Base-by-base conservation (phyloP, 176 grass and related monocot genomes). In the Elaeis guineensis region DNA sequence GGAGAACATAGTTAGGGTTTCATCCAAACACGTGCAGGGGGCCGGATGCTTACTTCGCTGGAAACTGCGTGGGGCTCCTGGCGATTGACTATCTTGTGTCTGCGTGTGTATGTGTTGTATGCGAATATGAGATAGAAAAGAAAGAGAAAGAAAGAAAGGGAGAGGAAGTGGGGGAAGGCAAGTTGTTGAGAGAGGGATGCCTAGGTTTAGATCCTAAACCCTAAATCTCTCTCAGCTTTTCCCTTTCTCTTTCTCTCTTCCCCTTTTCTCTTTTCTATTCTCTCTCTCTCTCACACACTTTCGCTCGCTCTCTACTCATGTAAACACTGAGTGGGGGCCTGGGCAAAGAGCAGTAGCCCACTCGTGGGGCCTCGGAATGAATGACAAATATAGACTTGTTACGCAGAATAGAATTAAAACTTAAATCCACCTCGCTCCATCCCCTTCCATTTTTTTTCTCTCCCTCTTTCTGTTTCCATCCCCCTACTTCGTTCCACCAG, bases 331-430 rank as follows among this genome's bases (percentile, higher is more conserved):
- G 70, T 69, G 75, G 77, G 67, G 17, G 73, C 35, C 35, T 44
- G 35, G 35, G 9, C 35, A 28, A 52, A 50, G 11, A 51, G 63
- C 62, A 72, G 69, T 39, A 73, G 86, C 61, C 69, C 86, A 58
- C 70, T 75, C 86, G 86, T 89, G 81, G 86, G 86, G 25, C 78
- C 78, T 89, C 17, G 81, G 86, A 81, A 80, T 65, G 70, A 84
- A 53, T 60, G 56, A 72, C 52, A 39, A 59, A 49, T 48, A 53
- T 59, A 52, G 25, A 54, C 21, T 54, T 14, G 19, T 18, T 16
- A 44, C 24, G 16, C 57, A 30, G 9, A 44, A 9, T 3, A 44
- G 35, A 12, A 21, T 59, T 18, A 59, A 59, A 61, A 60, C 58
- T 60, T 29, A 14, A 32, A 20, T 50, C 9, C 20, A 50, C 32